Evolutionary conservation across 2,329 filamentous ascomycete species (phyloP).

Genomic region (Phaeoacremonium minimum): DNA sequence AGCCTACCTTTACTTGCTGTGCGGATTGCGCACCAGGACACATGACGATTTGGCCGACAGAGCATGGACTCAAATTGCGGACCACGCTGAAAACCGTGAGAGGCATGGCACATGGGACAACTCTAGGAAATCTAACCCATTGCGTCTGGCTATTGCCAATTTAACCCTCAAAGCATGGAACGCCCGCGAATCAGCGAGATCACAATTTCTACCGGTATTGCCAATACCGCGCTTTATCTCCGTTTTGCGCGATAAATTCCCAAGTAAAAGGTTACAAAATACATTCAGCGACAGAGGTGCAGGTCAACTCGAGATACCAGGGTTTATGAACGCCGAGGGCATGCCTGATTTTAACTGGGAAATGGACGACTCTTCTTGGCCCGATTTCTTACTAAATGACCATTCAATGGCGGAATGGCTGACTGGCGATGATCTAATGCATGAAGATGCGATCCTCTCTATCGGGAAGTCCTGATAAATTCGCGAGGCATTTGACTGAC

Average conservation of each 20-base stretch:
- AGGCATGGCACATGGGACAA: background rate
- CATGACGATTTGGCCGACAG: background rate
- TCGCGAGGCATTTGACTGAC: background rate
- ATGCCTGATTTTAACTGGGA: background rate
- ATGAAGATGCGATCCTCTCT: background rate
- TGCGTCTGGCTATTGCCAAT: background rate
- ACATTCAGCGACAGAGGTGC: no score
- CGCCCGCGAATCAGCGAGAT: background rate
- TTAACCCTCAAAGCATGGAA: background rate
- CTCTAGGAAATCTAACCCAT: background rate
- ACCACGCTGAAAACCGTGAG: background rate
- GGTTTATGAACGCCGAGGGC: background rate
- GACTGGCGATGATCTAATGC: background rate
- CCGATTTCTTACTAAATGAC: background rate
- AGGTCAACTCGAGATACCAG: background rate
- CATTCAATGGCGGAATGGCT: background rate
- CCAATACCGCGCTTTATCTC: background rate
- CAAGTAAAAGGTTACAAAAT: background rate
- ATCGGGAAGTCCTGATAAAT: background rate
- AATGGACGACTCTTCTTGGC: background rate
- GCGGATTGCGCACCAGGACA: background rate
- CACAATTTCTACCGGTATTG: background rate
- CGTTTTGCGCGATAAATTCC: background rate
- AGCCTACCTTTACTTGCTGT: background rate
- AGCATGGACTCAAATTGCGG: background rate